Evolutionary conservation across 768 basidiomycete species (phyloP), one percentile per base, ranked within the genome.

Genomic region (Leccinum truebloodii): DNA sequence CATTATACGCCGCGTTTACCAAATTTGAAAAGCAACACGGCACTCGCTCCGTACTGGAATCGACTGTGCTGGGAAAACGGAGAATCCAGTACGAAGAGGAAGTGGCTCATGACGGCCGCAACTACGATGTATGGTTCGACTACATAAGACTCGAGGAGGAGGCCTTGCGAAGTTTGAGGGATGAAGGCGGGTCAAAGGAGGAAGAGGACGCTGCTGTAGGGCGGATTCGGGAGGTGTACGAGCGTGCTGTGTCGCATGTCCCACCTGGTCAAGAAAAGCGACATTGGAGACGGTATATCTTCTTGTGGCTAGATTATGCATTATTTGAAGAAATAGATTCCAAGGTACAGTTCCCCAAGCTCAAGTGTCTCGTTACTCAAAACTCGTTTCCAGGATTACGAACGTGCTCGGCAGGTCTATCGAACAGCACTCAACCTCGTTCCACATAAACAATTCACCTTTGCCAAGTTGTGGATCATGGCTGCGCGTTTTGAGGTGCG

Each of bases 1-100:
- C 81, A 9, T 80, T 99, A 10, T 99, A 98, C 69, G 87, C 95
- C 4, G 84, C 95, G 0, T 99, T 96, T 70, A 96, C 95, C 22
- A 94, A 92, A 71, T 98, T 99, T 63, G 97, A 98, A 78, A 99
- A 99, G 74, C 97, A 98, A 69, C 94, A 95, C 66, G 97, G 97
- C 13, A 88, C 90, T 9, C 87, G 93, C 6, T 82, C 85, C 4
- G 88, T 93, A 0, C 85, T 99, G 26, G 96, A 98, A 73, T 84
- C 86, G 44, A 99, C 97, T 7, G 96, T 99, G 0, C 83, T 98
- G 0, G 95, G 95, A 34, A 99, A 98, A 74, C 87, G 97, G n/a
- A 85, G 97, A 41, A 98, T 99, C 59, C 95, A 98, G 68, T 98
- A 99, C 69, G 97, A 99, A 71, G 97, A 99, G 64, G 97, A 99